phyloP scores from a whole-genome alignment of 768 basidiomycete genomes.

The Termitomyces sp. region DNA sequence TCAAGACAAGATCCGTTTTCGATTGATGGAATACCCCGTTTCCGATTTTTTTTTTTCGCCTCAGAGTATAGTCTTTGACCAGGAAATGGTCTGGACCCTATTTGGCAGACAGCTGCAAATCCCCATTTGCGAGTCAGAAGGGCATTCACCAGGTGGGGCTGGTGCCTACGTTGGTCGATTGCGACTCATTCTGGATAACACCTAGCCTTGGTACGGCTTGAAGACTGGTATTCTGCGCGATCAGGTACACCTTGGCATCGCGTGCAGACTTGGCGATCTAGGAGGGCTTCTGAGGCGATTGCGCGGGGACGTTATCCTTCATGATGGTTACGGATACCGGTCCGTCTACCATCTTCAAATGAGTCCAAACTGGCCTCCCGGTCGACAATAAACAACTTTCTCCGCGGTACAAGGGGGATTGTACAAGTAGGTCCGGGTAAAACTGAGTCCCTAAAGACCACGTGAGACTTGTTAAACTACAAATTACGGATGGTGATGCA shows the following conservation, averaged over 20 bases:
- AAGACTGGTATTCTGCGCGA: neutral
- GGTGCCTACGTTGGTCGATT: neutral
- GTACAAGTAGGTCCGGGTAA: neutral
- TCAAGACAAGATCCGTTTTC: neutral
- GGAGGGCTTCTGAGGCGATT: neutral
- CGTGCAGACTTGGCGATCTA: neutral
- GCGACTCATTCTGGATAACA: neutral
- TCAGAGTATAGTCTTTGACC: neutral
- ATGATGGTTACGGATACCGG: neutral
- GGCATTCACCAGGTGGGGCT: neutral
- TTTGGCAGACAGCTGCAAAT: neutral
- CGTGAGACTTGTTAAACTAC: neutral
- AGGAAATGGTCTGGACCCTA: neutral
- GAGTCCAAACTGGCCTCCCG: neutral
- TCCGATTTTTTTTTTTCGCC: neutral
- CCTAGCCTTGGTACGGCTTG: neutral
- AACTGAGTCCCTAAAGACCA: neutral
- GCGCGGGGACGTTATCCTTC: neutral
- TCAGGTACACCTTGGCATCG: neutral
- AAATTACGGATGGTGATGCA: neutral
- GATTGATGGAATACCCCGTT: neutral
- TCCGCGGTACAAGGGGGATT: slow-evolving; percentile 2
- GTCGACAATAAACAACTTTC: neutral
- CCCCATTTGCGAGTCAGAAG: neutral
- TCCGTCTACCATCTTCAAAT: neutral